Conservation (phyloP, 495 filamentous ascomycete species). For the Hyaloscypha finlandica region DNA sequence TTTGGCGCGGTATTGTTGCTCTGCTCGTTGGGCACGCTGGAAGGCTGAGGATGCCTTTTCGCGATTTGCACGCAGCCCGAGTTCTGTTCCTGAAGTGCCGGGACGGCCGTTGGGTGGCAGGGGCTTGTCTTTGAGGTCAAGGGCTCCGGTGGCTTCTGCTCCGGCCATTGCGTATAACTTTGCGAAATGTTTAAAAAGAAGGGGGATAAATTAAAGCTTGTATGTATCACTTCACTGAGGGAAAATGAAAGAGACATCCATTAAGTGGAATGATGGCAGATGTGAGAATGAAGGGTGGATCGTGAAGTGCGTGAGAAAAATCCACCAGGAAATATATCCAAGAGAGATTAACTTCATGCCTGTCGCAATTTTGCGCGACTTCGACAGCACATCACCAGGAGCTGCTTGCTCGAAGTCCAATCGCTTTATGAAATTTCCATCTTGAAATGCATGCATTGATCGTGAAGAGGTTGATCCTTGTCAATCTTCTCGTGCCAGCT, state of each 20-base stretch:
- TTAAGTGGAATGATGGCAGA: neutral
- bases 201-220: neutral
- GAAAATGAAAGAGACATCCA: neutral
- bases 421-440: constrained; percentile 6
- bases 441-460: constrained; percentile 19
- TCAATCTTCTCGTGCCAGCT: constrained; percentile 4
- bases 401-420: constrained; percentile 1
- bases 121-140: constrained; percentile 2
- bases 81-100: constrained; percentile 23
- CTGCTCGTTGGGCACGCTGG: constrained; percentile 23
- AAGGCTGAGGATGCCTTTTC: constrained; percentile 23
- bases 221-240: neutral
- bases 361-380: neutral
- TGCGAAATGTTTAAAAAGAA: neutral
- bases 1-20: constrained; percentile 23
- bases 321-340: constrained; percentile 10
- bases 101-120: constrained; percentile 14
- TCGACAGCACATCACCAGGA: constrained; percentile 9
- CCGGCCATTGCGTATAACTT: neutral
- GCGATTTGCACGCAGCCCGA: constrained; percentile 20
- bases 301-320: constrained; percentile 1
- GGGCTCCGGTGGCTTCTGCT: neutral
- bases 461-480: constrained; percentile 15
- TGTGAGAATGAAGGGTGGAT: neutral
- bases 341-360: constrained; percentile 9